Evolutionary conservation across 1,284 basidiomycete species (phyloP), one percentile per base, ranked within the genome.

Genomic region (Exobasidium cylindrosporum): DNA sequence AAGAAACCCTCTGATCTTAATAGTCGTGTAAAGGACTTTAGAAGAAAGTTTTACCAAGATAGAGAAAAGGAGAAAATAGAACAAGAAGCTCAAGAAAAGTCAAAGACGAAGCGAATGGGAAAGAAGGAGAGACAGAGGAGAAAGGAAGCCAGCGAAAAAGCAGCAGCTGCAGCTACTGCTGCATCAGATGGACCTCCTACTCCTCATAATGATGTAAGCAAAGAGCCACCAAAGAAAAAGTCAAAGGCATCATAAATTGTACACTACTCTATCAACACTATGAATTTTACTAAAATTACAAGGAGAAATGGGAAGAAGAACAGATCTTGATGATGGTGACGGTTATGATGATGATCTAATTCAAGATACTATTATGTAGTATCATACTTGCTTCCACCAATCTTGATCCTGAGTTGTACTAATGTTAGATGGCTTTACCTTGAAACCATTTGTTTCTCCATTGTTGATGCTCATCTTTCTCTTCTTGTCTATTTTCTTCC

Each of bases 21-120:
- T 5, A 45, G 23, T 24, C n/a, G 58, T 24, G 28, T 62, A 2
- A 61, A 31, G 26, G 60, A 62, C 3, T 62, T 62, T 26, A 45
- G 60, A 47, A 59, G 60, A 46, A 43, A 43, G 21, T 26, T 62
- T 3, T 45, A 59, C 21, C 47, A 58, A 52, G 53, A 58, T 46
- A 54, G 58, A 40, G 53, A 11, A 17, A 21, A 52, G 14, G 53
- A 55, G 30, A 26, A 40, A 57, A 21, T 24, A 23, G 35, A 23
- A 47, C 14, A 21, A 54, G 56, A 46, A 54, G 56, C 31, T 30
- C 11, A 47, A 17, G 55, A 46, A 35, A 45, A 46, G 57, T 40
- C 35, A 40, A 62, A 49, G 57, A 45, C 24, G 54, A 61, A 44
- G 43, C 23, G 26, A 60, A 29, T 24, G 24, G 55, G 58, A 28